Evolutionary conservation across 106 monocot genomes (phyloP).

Genomic region (Posidonia australis): DNA sequence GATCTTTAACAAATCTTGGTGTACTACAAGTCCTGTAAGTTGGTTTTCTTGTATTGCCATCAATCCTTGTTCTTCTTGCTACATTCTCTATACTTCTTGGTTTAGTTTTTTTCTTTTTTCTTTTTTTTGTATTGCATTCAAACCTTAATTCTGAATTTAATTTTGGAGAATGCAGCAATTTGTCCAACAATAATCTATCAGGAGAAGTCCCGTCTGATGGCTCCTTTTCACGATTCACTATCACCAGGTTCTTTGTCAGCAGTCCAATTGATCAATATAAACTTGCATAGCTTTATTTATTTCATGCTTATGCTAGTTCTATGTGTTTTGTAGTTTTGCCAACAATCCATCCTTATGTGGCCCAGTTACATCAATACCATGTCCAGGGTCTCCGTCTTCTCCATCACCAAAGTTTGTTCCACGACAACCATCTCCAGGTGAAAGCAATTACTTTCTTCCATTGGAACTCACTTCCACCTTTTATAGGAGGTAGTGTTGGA

Average conservation of each 20-base stretch:
- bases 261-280: not conserved
- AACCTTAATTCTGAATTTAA: not conserved
- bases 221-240: conserved; percentile 32
- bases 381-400: conserved; percentile 30
- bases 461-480: not conserved
- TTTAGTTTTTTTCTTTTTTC: not conserved
- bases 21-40: conserved; percentile 47
- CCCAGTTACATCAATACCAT: conserved; percentile 40
- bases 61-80: too few relatives aligned
- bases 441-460: not conserved
- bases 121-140: not conserved
- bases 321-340: conserved; percentile 38
- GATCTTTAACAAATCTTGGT: conserved; percentile 27
- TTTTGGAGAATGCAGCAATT: conserved; percentile 15
- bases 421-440: conserved; percentile 8
- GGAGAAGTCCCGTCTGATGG: conserved; percentile 41
- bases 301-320: not conserved
- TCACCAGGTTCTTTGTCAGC: conserved; percentile 23
- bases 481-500: too few relatives aligned
- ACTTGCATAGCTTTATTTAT: not conserved
- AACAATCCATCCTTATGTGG: conserved; percentile 63
- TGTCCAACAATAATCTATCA: conserved; percentile 38
- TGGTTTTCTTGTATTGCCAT: conserved; percentile 1
- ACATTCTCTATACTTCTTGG: too few relatives aligned
- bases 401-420: conserved; percentile 47